Evolutionary conservation across 176 grass and related monocot species (phyloP), one percentile per base, ranked within the genome.

Genomic region (Rhipidocladum racemiflorum): DNA sequence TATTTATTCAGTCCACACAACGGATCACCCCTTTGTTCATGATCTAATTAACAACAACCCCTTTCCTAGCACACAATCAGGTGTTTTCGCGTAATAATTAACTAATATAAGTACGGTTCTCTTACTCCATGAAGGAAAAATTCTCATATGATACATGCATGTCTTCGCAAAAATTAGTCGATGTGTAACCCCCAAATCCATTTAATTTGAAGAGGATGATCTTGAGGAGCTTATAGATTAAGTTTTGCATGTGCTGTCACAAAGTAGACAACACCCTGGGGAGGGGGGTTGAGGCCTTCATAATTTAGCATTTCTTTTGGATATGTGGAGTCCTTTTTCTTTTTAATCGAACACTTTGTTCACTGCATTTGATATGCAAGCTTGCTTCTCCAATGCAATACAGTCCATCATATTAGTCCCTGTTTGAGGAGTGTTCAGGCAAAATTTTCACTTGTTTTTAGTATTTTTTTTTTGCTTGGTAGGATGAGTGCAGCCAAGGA

Each of bases 251-350:
- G 49, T 21, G 78, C 63, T 85, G 35, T 46, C 35, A 44, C 67
- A 40, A 14, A 43, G 83, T 83, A 79, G 86, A 88, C 86, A 91
- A 39, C 39, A 79, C 55, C 81, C 89, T 81, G 76, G 82, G 82
- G 46, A 66, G 17, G 14, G 36, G 86, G 27, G 56, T 2, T 36
- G 64, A 61, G 65, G 56, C 57, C 56, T 84, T 71, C 45, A 67
- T 54, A 79, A 68, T 25, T 76, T 77, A 51, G 21, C 23, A 60
- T 82, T 72, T 46, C 21, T 67, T 67, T 68, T 64, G 30, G 83
- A 5, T 60, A 61, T 74, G 59, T 70, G 35, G 78, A 83, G 50
- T 25, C 73, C 12, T 29, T 43, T 86, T 82, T 43, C 2, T 78
- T 82, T 76, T 45, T 48, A 81, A 73, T 69, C 38, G 12, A 51